These are phyloP conservation scores for Kandelia obovata DNA, from an alignment of 345 rosid species.

Conservation along the genomic window DNA sequence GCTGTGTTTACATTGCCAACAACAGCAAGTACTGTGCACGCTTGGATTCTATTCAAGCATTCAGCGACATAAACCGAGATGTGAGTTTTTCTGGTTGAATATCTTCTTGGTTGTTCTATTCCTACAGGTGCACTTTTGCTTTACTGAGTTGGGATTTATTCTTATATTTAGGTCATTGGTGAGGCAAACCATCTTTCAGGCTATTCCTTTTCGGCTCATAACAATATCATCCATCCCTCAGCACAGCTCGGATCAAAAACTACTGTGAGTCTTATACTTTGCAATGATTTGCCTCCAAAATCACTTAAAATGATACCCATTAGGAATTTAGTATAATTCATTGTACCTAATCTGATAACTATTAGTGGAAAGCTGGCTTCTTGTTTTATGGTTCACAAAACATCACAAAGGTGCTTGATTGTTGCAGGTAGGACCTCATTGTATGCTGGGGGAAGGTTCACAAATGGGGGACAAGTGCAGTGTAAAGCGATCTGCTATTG, in stretches of 20 bases:
- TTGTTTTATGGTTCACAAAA: background rate
- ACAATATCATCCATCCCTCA: conserved; percentile 74
- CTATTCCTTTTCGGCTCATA: conserved; percentile 70
- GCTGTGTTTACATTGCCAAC: conserved; percentile 87
- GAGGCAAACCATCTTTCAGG: conserved; percentile 87
- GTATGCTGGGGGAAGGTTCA: conserved; percentile 94
- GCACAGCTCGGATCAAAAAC: conserved; percentile 88
- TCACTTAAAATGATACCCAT: background rate
- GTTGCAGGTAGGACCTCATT: conserved; percentile 81
- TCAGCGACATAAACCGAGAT: conserved; percentile 85
- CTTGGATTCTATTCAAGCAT: conserved; percentile 86
- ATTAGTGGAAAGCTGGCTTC: conserved; percentile 4
- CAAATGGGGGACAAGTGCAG: conserved; percentile 95
- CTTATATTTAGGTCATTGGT: conserved; percentile 60
- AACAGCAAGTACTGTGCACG: conserved; percentile 68
- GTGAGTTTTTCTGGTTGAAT: conserved; percentile 42
- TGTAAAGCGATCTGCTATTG: conserved; percentile 91
- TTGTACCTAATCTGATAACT: too few relatives aligned
- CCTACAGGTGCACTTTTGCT: background rate
- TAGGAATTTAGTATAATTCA: too few relatives aligned
- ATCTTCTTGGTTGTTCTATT: background rate
- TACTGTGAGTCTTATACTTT: conserved; percentile 46
- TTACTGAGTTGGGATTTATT: conserved; percentile 12
- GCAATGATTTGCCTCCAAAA: background rate
- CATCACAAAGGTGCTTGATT: conserved; percentile 7